Conservation (phyloP, 2,329 filamentous ascomycete species). For the Colletotrichum sojae region DNA sequence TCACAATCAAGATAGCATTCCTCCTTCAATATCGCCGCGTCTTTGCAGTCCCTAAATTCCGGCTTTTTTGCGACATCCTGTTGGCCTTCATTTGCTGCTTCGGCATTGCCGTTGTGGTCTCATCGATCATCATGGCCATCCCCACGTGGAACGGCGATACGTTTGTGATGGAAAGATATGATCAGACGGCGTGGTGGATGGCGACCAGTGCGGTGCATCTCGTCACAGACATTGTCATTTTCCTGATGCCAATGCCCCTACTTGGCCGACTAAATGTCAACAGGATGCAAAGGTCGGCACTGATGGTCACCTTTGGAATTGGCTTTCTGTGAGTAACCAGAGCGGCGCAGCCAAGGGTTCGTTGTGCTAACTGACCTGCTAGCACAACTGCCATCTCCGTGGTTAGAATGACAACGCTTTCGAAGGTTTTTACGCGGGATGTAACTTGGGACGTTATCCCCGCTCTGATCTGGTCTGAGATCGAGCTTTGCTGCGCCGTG, state of each 20-base stretch:
- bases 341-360: background rate
- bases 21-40: conserved; percentile 31
- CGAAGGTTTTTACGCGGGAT: conserved; percentile 24
- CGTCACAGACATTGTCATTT: conserved; percentile 33
- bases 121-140: conserved; percentile 11
- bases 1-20: conserved; percentile 32
- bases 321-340: conserved; percentile 29
- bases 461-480: conserved; percentile 24
- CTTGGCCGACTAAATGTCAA: conserved; percentile 17
- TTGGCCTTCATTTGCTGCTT: conserved; percentile 26
- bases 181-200: conserved; percentile 27
- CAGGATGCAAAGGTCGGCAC: conserved; percentile 2
- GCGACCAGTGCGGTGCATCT: conserved; percentile 24
- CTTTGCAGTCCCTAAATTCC: conserved; percentile 13
- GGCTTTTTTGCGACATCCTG: conserved; percentile 24
- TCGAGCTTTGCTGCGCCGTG: conserved; percentile 33
- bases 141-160: conserved; percentile 28
- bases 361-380: background rate
- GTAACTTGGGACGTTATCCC: conserved; percentile 28
- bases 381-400: conserved; percentile 33
- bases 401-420: conserved; percentile 24
- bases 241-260: conserved; percentile 34
- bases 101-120: conserved; percentile 27
- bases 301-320: conserved; percentile 34
- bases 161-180: background rate